Evolutionary conservation across 148 eudicot genomes (phyloP).

Genomic region (Chenopodium suecicum): DNA sequence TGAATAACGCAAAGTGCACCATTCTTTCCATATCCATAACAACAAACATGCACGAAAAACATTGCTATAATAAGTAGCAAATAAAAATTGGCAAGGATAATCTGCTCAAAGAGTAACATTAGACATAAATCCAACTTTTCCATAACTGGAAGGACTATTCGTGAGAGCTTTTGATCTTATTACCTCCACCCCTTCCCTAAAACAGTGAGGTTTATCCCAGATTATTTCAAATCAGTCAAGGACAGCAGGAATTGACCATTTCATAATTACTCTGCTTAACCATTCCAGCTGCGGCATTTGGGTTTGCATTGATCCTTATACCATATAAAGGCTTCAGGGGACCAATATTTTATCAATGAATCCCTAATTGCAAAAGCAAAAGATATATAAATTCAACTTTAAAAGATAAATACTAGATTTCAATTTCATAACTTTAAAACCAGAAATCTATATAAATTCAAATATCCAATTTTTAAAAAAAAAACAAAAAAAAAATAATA

Average conservation of each 20-base stretch:
- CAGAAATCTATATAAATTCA: too few relatives aligned
- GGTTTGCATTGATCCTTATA: conserved; percentile 80
- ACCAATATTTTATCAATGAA: conserved; percentile 61
- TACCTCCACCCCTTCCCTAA: background rate
- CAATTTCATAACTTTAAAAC: too few relatives aligned
- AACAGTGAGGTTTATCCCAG: background rate
- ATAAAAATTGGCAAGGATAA: background rate
- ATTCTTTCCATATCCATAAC: conserved; percentile 98
- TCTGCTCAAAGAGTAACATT: background rate
- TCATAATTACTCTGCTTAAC: conserved; percentile 96
- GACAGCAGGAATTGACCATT: conserved; percentile 49
- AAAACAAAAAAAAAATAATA: too few relatives aligned
- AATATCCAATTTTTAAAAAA: too few relatives aligned
- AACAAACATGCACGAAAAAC: conserved; percentile 62
- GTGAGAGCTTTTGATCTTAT: too few relatives aligned
- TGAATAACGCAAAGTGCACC: conserved; percentile 93
- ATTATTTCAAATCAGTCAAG: conserved; percentile 9
- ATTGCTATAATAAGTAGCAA: background rate
- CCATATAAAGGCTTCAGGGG: conserved; percentile 93
- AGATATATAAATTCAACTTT: too few relatives aligned
- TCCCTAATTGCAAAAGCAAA: too few relatives aligned
- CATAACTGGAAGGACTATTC: too few relatives aligned
- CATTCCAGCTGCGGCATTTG: conserved; percentile 57
- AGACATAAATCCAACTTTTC: too few relatives aligned
- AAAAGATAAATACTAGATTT: too few relatives aligned